Base-by-base conservation (phyloP, 2,329 filamentous ascomycete species). In the Aspergillus texensis region DNA sequence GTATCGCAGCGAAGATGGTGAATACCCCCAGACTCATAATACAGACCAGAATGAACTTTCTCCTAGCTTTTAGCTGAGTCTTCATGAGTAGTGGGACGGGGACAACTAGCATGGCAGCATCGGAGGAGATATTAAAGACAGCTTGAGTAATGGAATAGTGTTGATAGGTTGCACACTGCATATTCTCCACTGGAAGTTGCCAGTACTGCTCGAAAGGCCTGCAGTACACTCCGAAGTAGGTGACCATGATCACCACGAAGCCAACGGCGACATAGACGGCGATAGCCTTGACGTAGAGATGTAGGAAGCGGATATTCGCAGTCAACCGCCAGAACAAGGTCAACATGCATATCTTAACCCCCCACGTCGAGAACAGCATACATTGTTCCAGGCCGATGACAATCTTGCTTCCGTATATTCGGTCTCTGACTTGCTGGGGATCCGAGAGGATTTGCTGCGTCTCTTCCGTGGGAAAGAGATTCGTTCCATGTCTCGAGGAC, bases 321-420 rank as follows among this genome's bases (percentile, higher is more conserved):
- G 81, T 83, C 70, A 84, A 77, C 14, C 81, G 76, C 65, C 76
- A 76, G 65, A 84, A 84, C 66, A 85, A 80, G 30, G 82, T 77
- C 65, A 85, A 71, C 68, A 86, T 77, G 68, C 83, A 84, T 28
- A 80, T 75, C 67, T 86, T 86, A 56, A 83, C 78, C 6, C 80
- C 72, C 83, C 84, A 86, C 16, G 82, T 82, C 3, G 80, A 81
- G 19, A 77, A 61, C 39, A 82, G 74, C 75, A 84, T 83, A 74
- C 80, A 82, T 65, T 84, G 81, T 62, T 84, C 82, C 9, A 83
- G 74, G 1, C 79, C 79, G 41, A 84, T 74, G 19, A 83, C 81
- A n/a, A 84, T 76, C 59, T 84, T 83, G 61, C 80, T 82, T 14
- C 83, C 82, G 58, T 76, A 75, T 6, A 83, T 76, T n/a, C 82